Percentiles rank a stretch among this genome's conserved stretches.
Conservation (phyloP, 1,139 yeast genomes). For the Suhomyces choctaworum region DNA sequence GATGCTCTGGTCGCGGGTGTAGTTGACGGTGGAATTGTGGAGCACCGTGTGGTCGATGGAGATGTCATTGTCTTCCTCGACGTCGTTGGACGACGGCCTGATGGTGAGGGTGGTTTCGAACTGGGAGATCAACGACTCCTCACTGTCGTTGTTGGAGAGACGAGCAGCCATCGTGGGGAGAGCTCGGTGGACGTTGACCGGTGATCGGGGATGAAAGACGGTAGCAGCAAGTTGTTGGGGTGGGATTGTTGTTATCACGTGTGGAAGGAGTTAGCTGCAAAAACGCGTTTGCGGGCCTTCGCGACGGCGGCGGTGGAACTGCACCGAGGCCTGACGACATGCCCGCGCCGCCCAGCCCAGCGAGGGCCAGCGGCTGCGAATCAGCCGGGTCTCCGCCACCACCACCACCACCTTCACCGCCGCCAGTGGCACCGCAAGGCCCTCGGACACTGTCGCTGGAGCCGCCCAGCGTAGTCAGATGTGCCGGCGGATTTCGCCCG, state of each 20-base stretch:
- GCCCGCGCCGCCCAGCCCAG: too few species aligned
- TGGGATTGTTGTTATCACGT: constrained; percentile 7
- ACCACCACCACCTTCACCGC: too few species aligned
- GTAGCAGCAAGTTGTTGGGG: constrained; percentile 3
- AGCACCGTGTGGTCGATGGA: constrained; percentile 47
- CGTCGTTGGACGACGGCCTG: constrained; percentile 43
- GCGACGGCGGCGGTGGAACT: neutral
- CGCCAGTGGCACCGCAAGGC: too few species aligned
- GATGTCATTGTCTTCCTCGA: constrained; percentile 36
- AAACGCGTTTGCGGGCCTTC: constrained; percentile 4
- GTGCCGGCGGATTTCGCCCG: too few species aligned
- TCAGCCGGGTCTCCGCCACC: too few species aligned
- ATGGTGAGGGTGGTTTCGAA: constrained; percentile 51
- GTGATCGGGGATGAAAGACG: neutral
- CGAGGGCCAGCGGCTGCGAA: too few species aligned
- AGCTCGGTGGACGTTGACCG: neutral
- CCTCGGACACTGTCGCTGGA: too few species aligned
- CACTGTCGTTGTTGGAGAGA: constrained; percentile 33
- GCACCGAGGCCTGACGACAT: too few species aligned
- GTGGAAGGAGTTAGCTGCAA: constrained; percentile 11
- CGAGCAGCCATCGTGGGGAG: constrained; percentile 5
- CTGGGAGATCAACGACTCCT: constrained; percentile 48
- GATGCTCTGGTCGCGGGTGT: constrained; percentile 33
- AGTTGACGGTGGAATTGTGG: constrained; percentile 29
- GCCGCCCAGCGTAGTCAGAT: too few species aligned